Percentiles rank a stretch among this genome's conserved stretches.
phyloP scores from a whole-genome alignment of 177 flowering plant genomes.

The Vitis hybrid region DNA sequence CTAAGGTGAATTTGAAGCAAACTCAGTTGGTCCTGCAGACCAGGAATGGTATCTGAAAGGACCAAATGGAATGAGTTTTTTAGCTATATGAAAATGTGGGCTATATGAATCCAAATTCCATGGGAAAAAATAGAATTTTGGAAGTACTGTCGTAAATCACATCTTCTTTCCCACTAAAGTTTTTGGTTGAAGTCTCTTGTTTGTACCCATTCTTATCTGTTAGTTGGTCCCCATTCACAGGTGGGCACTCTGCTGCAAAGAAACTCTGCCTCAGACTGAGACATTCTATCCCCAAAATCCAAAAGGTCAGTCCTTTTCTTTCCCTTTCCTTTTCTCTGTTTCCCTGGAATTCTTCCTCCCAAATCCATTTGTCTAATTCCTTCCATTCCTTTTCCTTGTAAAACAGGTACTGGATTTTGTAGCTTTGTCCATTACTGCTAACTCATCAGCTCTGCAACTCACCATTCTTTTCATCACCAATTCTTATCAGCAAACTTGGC shows the following conservation, averaged over 20 bases:
- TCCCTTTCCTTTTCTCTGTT: background rate
- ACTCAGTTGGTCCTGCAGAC: background rate
- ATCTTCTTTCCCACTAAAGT: slow-evolving; percentile 13
- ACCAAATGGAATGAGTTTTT: background rate
- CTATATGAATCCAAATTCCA: background rate
- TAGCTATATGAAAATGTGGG: background rate
- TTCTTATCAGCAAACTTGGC: background rate
- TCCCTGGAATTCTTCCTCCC: slow-evolving; percentile 1
- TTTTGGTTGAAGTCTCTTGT: slow-evolving; percentile 7
- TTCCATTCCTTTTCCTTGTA: slow-evolving; percentile 9
- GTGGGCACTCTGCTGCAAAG: slow-evolving; percentile 14
- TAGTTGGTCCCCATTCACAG: slow-evolving; percentile 32
- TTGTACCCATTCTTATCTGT: slow-evolving; percentile 19
- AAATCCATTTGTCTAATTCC: slow-evolving; percentile 11
- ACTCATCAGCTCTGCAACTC: background rate
- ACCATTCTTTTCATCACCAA: slow-evolving; percentile 12
- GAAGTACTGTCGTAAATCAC: slow-evolving; percentile 18
- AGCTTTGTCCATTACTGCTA: slow-evolving; percentile 12
- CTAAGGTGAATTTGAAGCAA: background rate
- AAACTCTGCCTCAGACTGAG: slow-evolving; percentile 26
- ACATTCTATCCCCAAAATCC: slow-evolving; percentile 16
- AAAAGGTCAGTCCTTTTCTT: slow-evolving; percentile 25
- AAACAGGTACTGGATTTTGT: slow-evolving; percentile 12
- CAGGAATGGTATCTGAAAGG: background rate
- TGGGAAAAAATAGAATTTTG: slow-evolving; percentile 9